Base-by-base conservation (phyloP, 768 basidiomycete species). In the Russula compacta region DNA sequence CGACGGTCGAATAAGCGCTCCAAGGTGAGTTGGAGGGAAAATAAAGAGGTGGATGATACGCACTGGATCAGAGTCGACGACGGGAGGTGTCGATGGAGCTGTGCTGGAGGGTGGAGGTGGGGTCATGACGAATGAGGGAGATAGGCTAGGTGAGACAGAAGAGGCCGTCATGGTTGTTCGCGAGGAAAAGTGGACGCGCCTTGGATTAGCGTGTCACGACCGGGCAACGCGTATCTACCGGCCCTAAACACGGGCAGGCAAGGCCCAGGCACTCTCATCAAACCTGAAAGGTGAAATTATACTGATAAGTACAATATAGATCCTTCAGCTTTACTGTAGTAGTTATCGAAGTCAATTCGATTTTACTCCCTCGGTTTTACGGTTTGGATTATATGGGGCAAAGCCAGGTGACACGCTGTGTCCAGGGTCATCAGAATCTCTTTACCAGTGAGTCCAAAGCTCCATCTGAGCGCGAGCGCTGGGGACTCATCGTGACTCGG, bases 161-260 rank as follows among this genome's bases (percentile, higher is more conserved):
- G 29, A 46, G 19, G 21, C 11, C 0, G 59, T 7, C 60, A 61
- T 61, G 54, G n/a, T 36, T 35, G 59, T 35, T 46, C 4, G 17
- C 39, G 19, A 10, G 15, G 32, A 21, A 38, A 38, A 1, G n/a
- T 40, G 38, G 21, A 54, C 58, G 51, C 58, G 52, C 24, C 24
- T 40, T 19, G 53, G 4, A 11, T 4, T 43, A n/a, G 42, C n/a
- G 53, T n/a, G 33, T 1, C 21, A 29, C n/a, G 10, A 40, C 9
- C 15, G 6, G 32, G 40, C 38, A 3, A 56, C 64, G 64, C 64
- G 64, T 63, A 36, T 46, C 21, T 35, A 29, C 61, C 64, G 35
- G 57, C 64, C 64, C 64, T 65, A 65, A 65, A 65, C 48, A 24
- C 24, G 2, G 24, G 24, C 46, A 47, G 21, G n/a, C 19, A 29